Conservation (phyloP, 805 yeast species). For the Kodamaea neixiangensis region DNA sequence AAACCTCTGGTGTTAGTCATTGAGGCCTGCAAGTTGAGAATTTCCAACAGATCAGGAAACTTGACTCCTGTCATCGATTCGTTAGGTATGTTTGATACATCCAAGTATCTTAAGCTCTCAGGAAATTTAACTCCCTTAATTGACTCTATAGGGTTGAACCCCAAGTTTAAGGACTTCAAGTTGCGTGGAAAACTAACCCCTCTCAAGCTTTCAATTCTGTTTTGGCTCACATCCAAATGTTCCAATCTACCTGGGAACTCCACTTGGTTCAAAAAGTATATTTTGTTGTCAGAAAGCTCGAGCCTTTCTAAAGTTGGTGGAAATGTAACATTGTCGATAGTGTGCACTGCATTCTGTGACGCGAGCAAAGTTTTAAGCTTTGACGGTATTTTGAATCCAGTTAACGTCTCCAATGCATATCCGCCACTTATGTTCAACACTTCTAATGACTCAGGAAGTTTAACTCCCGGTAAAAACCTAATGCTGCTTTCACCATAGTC, state of each 20-base stretch:
- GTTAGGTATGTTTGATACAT: slow-evolving; percentile 44
- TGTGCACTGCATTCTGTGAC: slow-evolving; percentile 34
- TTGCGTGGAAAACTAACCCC: slow-evolving; percentile 39
- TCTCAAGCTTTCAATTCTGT: slow-evolving; percentile 40
- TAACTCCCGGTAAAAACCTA: slow-evolving; percentile 40
- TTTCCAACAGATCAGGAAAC: slow-evolving; percentile 40
- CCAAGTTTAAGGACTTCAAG: slow-evolving; percentile 30
- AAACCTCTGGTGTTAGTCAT: slow-evolving; percentile 48
- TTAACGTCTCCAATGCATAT: slow-evolving; percentile 37
- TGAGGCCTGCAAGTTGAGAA: slow-evolving; percentile 42
- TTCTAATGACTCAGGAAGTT: slow-evolving; percentile 39
- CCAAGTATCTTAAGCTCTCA: slow-evolving; percentile 36
- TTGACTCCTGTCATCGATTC: slow-evolving; percentile 50
- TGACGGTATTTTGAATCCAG: slow-evolving; percentile 42
- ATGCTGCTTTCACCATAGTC: slow-evolving; percentile 43
- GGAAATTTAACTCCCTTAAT: slow-evolving; percentile 44
- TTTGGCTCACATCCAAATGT: slow-evolving; percentile 38
- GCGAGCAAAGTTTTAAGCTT: slow-evolving; percentile 32
- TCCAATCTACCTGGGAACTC: slow-evolving; percentile 36
- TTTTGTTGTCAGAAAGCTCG: slow-evolving; percentile 37
- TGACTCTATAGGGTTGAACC: slow-evolving; percentile 44
- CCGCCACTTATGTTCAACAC: slow-evolving; percentile 43
- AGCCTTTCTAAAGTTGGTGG: slow-evolving; percentile 35
- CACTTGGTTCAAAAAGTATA: slow-evolving; percentile 40
- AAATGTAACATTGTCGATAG: slow-evolving; percentile 38